Evolutionary conservation across 768 basidiomycete species (phyloP).

Genomic region (Gautieria morchelliformis): DNA sequence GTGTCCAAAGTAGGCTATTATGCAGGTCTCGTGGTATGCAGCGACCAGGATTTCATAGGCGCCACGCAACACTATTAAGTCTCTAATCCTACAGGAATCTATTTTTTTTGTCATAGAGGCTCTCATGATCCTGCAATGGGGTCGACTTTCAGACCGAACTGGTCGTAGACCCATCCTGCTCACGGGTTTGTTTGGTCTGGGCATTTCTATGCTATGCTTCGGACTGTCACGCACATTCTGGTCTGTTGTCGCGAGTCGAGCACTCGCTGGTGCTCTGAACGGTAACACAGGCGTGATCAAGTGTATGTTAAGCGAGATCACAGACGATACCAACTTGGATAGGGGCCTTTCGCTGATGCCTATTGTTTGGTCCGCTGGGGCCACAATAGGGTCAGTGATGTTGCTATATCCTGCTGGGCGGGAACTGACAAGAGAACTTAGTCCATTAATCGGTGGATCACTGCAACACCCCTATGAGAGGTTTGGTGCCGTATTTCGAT

Average conservation of each 20-base stretch:
- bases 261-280: slow-evolving; percentile 62
- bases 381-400: slow-evolving; percentile 35
- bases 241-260: slow-evolving; percentile 50
- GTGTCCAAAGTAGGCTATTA: slow-evolving; percentile 60
- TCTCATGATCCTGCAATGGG: slow-evolving; percentile 35
- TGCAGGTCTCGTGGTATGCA: slow-evolving; percentile 48
- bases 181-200: slow-evolving; percentile 31
- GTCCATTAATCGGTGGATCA: slow-evolving; percentile 60
- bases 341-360: slow-evolving; percentile 64
- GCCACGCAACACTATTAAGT: background rate
- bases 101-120: slow-evolving; percentile 36
- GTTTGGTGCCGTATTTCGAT: slow-evolving; percentile 54
- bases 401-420: slow-evolving; percentile 19
- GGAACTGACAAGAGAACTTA: slow-evolving; percentile 24
- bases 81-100: slow-evolving; percentile 26
- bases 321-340: slow-evolving; percentile 60
- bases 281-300: slow-evolving; percentile 68
- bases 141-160: slow-evolving; percentile 31
- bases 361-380: slow-evolving; percentile 35
- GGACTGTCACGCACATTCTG: slow-evolving; percentile 33
- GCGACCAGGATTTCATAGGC: background rate
- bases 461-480: slow-evolving; percentile 58
- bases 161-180: slow-evolving; percentile 36
- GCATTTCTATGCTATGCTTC: slow-evolving; percentile 31
- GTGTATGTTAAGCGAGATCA: slow-evolving; percentile 60